Evolutionary conservation across 2,329 filamentous ascomycete species (phyloP), one percentile per base, ranked within the genome.

Genomic region (Cladosporium sp.): DNA sequence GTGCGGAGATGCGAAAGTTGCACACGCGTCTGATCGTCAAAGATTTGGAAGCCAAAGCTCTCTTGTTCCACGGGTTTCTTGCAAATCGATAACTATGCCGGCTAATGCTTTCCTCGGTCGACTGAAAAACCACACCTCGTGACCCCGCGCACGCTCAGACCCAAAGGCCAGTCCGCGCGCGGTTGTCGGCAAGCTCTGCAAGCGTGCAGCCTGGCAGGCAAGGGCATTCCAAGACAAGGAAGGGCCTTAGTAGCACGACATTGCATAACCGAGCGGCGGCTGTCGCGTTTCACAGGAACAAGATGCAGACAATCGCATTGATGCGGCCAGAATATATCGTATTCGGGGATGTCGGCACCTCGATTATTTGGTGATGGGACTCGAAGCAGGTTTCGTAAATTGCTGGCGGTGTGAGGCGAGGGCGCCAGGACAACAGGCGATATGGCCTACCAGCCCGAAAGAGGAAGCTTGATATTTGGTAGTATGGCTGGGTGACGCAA

Each of bases 401-500:
- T 55, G 52, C 14, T 55, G 52, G 55, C 55, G 55, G 31, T 57
- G 31, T 35, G 37, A 31, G 40, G 26, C 26, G 26, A 49, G 46
- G 28, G 37, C 18, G 58, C 35, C 35, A 31, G 40, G 23, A 49
- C 29, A 23, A 50, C 37, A 46, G 26, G 35, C 18, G 58, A 55
- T 21, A 55, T 55, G 26, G 52, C 52, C 16, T 55, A 55, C 49
- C 33, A 57, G 55, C 33, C 55, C 49, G 10, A 33, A 57, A 26
- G 11, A 57, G 31, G 55, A 57, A 40, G 55, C 55, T 57, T 57
- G 31, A 40, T 57, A 40, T 57, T 33, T 53, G 23, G 23, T 37
- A 35, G 31, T 11, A 31, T 33, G 58, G 58, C 26, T n/a, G 23
- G 29, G 59, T 53, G 46, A 62, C 59, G 59, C 59, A 62, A 62